Evolutionary conservation across 805 yeast genomes (phyloP).

Genomic region (Torulaspora franciscae): DNA sequence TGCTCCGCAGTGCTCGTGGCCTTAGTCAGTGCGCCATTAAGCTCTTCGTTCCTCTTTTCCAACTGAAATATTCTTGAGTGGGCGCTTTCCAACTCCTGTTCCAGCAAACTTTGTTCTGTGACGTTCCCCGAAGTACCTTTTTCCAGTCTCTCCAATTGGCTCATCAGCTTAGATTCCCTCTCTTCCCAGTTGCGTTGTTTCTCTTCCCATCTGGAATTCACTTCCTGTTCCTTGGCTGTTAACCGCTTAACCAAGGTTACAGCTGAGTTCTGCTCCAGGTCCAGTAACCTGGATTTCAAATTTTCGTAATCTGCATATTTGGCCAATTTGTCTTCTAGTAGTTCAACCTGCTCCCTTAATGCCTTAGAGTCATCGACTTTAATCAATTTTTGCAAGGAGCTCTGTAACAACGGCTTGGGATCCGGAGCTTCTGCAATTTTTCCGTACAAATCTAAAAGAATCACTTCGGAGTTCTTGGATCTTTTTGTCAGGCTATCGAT

Average conservation of each 20-base stretch:
- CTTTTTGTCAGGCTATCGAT: constrained; percentile 78
- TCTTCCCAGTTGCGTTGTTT: constrained; percentile 64
- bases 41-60: constrained; percentile 71
- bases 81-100: constrained; percentile 68
- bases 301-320: constrained; percentile 74
- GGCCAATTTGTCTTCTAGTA: constrained; percentile 54
- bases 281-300: constrained; percentile 55
- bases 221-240: constrained; percentile 69
- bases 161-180: constrained; percentile 48
- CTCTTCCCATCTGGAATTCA: constrained; percentile 64
- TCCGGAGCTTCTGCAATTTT: constrained; percentile 87
- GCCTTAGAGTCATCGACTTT: constrained; percentile 49
- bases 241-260: constrained; percentile 50
- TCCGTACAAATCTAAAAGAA: constrained; percentile 70
- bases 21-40: constrained; percentile 58
- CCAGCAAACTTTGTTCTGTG: constrained; percentile 57
- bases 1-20: constrained; percentile 45
- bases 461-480: constrained; percentile 66
- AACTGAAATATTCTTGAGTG: constrained; percentile 64
- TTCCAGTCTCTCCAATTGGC: constrained; percentile 45
- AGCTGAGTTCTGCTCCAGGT: constrained; percentile 57
- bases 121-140: constrained; percentile 30
- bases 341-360: constrained; percentile 47
- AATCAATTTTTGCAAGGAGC: constrained; percentile 58
- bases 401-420: constrained; percentile 75